These are phyloP conservation scores for Talaromyces marneffei DNA, from an alignment of 2,329 filamentous ascomycete species.

Conservation along the genomic window DNA sequence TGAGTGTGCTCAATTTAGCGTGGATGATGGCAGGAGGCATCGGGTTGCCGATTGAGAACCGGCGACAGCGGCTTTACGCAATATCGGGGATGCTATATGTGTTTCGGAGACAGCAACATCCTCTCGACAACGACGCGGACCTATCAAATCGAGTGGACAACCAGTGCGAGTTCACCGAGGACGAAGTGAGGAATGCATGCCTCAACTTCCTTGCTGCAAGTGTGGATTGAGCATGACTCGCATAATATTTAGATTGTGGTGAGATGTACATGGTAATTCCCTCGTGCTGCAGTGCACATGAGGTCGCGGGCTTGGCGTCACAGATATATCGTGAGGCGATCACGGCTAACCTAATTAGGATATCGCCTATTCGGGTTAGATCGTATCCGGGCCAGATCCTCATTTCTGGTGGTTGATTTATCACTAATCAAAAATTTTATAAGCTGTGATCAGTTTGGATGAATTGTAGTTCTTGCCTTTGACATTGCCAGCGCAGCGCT, in stretches of 20 bases:
- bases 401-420: not conserved
- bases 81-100: constrained; percentile 5
- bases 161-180: not conserved
- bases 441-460: not conserved
- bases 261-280: too few species aligned
- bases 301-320: too few species aligned
- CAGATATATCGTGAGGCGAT: not conserved
- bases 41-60: constrained; percentile 3
- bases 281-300: too few species aligned
- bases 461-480: not conserved
- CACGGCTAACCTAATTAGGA: constrained; percentile 1
- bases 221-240: not conserved
- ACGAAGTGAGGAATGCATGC: not conserved
- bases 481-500: not conserved
- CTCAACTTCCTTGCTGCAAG: constrained; percentile 1
- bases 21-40: constrained; percentile 6
- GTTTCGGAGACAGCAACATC: constrained; percentile 1
- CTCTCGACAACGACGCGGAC: not conserved
- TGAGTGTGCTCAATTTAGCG: constrained; percentile 1
- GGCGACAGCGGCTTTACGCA: constrained; percentile 5
- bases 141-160: not conserved
- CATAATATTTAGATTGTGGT: too few species aligned
- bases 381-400: not conserved
- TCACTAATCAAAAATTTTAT: not conserved
- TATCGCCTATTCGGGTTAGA: constrained; percentile 10